Base-by-base conservation (phyloP, 2,329 filamentous ascomycete species). In the Sporothrix humicola region DNA sequence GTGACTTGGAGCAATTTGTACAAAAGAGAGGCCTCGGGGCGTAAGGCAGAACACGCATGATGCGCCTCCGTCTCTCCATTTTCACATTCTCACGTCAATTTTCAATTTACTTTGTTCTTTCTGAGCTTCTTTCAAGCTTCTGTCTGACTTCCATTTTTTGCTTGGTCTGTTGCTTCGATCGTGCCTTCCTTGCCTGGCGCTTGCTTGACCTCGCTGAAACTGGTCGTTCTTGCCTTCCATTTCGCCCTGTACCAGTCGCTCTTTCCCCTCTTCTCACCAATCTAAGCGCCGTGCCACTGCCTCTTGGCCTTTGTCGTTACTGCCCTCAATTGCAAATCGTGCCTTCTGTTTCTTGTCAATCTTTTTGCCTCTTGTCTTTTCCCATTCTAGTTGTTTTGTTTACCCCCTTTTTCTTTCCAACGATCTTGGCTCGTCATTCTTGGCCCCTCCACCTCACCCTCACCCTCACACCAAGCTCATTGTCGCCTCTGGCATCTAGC, bases 41-140 rank as follows among this genome's bases (percentile, higher is more conserved):
- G 59, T 46, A 65, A 65, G 59, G 59, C 59, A 65, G 59, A 68
- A 66, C 63, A 10, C 31, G 63, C 63, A 66, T 23, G n/a, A 66
- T 50, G 44, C 20, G 63, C 63, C 44, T 68, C 46, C n/a, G 15
- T 68, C 23, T 50, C 31, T 48, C 42, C 42, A 23, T 26, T 15
- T 31, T 66, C 10, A 26, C 59, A 65, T 46, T 23, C 46, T 46
- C 59, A 20, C 17, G 44, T 37, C 59, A 44, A 44, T 65, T 44
- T n/a, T 37, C 59, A 63, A 44, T 65, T 44, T 12, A 46, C 59
- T 12, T 23, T 23, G 37, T 46, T 46, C n/a, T 44, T 23, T 15
- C n/a, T 63, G 37, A 65, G 8, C 5, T 37, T 59, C 26, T 50
- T 31, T 69, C 26, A 26, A 50, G 66, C 26, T 44, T 69, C 65